Conservation (phyloP, 768 basidiomycete genomes). For the Sistotremastrum niveocremeum region DNA sequence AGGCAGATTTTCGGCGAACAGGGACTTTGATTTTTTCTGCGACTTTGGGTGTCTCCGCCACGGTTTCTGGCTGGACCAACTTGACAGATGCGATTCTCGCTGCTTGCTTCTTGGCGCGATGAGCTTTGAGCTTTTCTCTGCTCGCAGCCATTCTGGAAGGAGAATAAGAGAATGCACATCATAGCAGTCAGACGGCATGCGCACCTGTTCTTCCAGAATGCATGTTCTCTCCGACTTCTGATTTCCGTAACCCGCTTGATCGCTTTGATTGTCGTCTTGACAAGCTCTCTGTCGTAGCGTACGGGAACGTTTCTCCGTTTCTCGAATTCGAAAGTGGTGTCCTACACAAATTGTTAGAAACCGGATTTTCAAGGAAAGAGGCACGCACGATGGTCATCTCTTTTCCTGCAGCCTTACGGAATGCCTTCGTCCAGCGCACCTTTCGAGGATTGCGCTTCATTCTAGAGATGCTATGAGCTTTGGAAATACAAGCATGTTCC, state of each 20-base stretch:
- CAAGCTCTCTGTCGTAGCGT: conserved; percentile 87
- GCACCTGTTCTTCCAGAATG: conserved; percentile 90
- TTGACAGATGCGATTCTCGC: conserved; percentile 42
- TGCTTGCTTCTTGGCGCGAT: conserved; percentile 55
- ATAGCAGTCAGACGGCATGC: conserved; percentile 5
- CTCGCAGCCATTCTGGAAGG: conserved; percentile 65
- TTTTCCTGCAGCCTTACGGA: conserved; percentile 96
- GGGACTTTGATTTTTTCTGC: conserved; percentile 71
- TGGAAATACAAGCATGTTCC: background rate
- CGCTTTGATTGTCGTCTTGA: conserved; percentile 87
- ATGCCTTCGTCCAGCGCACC: conserved; percentile 98
- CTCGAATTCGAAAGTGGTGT: conserved; percentile 97
- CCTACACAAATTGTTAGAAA: conserved; percentile 32
- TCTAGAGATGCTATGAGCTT: conserved; percentile 25
- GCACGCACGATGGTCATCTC: conserved; percentile 92
- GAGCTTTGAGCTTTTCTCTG: conserved; percentile 61
- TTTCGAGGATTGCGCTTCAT: conserved; percentile 99
- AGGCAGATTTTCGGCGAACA: conserved; percentile 50
- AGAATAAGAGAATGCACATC: conserved; percentile 1
- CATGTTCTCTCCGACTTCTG: conserved; percentile 76
- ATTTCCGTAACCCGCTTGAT: conserved; percentile 95
- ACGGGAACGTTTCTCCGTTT: conserved; percentile 96
- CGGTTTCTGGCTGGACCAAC: conserved; percentile 47
- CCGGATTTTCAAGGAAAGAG: background rate
- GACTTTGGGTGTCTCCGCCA: conserved; percentile 28